A percentile compares a stretch with the other conserved stretches of the same genome.
Conservation (phyloP, 2,329 filamentous ascomycete species). For the Hymenoscyphus salicellus region DNA sequence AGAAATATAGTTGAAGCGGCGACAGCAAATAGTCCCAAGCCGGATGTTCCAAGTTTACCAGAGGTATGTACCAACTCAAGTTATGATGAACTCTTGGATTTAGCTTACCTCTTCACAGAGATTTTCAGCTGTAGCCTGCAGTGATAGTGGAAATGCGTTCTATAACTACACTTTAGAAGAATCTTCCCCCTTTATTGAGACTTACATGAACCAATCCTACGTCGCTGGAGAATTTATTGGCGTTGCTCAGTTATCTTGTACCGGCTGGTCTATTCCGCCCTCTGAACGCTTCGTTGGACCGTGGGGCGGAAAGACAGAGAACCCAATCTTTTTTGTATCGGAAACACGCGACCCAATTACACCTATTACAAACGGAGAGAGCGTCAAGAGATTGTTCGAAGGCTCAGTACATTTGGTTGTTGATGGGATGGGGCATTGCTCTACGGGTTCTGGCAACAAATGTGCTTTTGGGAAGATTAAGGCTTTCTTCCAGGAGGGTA, state of each 20-base stretch:
- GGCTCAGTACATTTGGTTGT: background rate
- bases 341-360: constrained; percentile 35
- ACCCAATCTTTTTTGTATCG: constrained; percentile 34
- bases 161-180: background rate
- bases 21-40: no score
- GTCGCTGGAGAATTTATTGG: background rate
- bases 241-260: background rate
- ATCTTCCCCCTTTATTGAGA: background rate
- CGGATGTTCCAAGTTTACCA: no score
- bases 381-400: background rate
- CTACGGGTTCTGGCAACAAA: constrained; percentile 2
- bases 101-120: no score
- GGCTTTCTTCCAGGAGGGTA: constrained; percentile 16
- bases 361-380: constrained; percentile 21
- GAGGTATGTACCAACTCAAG: no score
- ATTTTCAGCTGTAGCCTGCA: no score
- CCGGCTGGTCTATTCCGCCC: constrained; percentile 1
- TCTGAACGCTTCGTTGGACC: constrained; percentile 12
- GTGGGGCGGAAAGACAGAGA: constrained; percentile 32
- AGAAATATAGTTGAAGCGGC: no score
- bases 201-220: background rate
- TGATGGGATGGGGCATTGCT: background rate
- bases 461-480: constrained; percentile 17
- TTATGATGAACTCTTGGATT: no score
- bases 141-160: no score